These are phyloP conservation scores for Globisporangium mamillatum DNA, from an alignment of 352 stramenopile species.

Conservation along the genomic window DNA sequence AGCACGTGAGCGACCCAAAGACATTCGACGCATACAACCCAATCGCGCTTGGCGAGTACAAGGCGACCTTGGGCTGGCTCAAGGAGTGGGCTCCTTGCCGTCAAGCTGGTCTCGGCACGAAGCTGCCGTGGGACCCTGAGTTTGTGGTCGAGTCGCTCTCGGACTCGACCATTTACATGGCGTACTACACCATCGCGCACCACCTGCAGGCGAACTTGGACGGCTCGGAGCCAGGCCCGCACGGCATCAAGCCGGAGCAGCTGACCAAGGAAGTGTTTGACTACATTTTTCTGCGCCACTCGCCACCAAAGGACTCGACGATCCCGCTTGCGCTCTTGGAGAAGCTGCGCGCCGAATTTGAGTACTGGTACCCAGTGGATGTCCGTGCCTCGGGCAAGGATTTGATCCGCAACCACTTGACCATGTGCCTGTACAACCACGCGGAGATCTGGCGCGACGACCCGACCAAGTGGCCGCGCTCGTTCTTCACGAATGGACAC, in stretches of 20 bases:
- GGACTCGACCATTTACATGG: conserved; percentile 99
- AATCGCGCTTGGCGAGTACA: conserved; percentile 93
- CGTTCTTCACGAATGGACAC: conserved; percentile 99
- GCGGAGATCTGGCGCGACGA: conserved; percentile 98
- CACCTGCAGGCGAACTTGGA: conserved; percentile 96
- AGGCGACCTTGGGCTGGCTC: conserved; percentile 98
- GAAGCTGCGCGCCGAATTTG: conserved; percentile 95
- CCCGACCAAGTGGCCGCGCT: conserved; percentile 95
- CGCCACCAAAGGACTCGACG: conserved; percentile 75
- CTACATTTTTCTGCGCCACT: conserved; percentile 97
- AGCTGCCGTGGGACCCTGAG: conserved; percentile 97
- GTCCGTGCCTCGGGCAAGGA: conserved; percentile 96
- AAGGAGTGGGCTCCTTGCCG: conserved; percentile 99
- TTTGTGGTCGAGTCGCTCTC: conserved; percentile 99
- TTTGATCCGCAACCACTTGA: conserved; percentile 99
- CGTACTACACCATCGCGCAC: conserved; percentile 99
- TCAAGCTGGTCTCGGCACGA: conserved; percentile 95
- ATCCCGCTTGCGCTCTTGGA: conserved; percentile 91
- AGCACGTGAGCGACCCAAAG: conserved; percentile 92
- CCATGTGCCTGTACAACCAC: conserved; percentile 99
- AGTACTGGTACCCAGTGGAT: conserved; percentile 99
- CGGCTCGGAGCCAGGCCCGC: conserved; percentile 87
- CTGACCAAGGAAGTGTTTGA: conserved; percentile 97
- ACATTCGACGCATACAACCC: conserved; percentile 96
- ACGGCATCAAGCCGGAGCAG: conserved; percentile 80